phyloP scores from a whole-genome alignment of 805 yeast genomes.

The Blastobotrys robertii region DNA sequence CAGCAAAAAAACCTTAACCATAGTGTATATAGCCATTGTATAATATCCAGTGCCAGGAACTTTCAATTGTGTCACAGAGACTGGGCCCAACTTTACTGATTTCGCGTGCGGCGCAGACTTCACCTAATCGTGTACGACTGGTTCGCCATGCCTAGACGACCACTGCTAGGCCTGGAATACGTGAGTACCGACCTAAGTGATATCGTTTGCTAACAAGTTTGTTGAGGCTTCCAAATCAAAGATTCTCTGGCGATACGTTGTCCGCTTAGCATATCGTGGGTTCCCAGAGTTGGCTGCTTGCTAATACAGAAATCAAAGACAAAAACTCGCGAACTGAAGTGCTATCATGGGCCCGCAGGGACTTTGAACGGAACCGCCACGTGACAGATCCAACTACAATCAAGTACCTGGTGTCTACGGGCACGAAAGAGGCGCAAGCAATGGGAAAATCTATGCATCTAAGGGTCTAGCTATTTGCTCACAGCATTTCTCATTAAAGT shows the following conservation, averaged over 20 bases:
- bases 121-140: too few relatives aligned
- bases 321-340: constrained; percentile 22
- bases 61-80: too few relatives aligned
- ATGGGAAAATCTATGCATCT: constrained; percentile 17
- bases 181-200: constrained; percentile 5
- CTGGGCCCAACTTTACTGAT: too few relatives aligned
- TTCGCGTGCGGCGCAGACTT: too few relatives aligned
- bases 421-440: constrained; percentile 25
- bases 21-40: neutral
- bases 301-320: constrained; percentile 9
- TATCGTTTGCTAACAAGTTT: constrained; percentile 18
- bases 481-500: constrained; percentile 3
- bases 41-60: too few relatives aligned
- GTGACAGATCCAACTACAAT: constrained; percentile 23
- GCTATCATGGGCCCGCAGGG: constrained; percentile 27
- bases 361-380: constrained; percentile 21
- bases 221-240: constrained; percentile 27
- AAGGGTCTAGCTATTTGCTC: neutral
- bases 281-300: neutral
- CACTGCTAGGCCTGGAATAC: constrained; percentile 7
- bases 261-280: constrained; percentile 24
- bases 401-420: constrained; percentile 25
- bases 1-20: neutral
- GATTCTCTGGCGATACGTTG: constrained; percentile 25
- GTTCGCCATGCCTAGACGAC: too few relatives aligned